Evolutionary conservation across 2,329 filamentous ascomycete species (phyloP).

Genomic region (Fusarium avenaceum): DNA sequence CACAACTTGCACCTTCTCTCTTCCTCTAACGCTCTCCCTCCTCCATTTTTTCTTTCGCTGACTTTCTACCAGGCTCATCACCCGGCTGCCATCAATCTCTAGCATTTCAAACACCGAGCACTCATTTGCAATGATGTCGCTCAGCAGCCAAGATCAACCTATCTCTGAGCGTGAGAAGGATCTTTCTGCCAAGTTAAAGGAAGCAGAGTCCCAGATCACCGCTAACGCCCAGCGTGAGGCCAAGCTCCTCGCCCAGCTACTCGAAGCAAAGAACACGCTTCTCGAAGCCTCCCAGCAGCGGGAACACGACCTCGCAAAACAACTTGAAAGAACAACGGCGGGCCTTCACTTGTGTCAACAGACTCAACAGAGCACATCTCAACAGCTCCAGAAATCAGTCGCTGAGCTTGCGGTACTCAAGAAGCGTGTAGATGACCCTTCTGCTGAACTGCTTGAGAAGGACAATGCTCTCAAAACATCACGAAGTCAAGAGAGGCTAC

Average conservation of each 20-base stretch:
- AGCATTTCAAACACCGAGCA: not conserved
- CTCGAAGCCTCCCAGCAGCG: slow-evolving; percentile 20
- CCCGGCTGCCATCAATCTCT: not conserved
- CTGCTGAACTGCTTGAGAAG: slow-evolving; percentile 6
- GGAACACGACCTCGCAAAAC: not conserved
- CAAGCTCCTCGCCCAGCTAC: slow-evolving; percentile 11
- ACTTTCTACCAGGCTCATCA: not conserved
- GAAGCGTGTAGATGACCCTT: not conserved
- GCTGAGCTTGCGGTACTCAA: not conserved
- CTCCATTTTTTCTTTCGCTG: not conserved
- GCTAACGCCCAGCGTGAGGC: slow-evolving; percentile 4
- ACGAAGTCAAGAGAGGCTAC: slow-evolving; percentile 8
- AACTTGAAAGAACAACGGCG: not conserved
- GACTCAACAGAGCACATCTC: not conserved
- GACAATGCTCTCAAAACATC: slow-evolving; percentile 7
- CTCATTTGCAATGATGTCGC: slow-evolving; percentile 6
- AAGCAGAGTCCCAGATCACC: slow-evolving; percentile 7
- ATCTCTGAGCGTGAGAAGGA: slow-evolving; percentile 20
- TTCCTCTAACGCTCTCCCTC: not conserved
- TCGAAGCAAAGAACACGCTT: slow-evolving; percentile 12
- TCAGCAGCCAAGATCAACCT: not conserved
- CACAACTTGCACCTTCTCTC: not conserved
- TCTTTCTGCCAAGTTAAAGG: slow-evolving; percentile 16
- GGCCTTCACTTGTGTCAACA: slow-evolving; percentile 5
- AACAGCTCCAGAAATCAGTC: not conserved